Base-by-base conservation (phyloP, 805 yeast species). In the Ogataea populi-albae region DNA sequence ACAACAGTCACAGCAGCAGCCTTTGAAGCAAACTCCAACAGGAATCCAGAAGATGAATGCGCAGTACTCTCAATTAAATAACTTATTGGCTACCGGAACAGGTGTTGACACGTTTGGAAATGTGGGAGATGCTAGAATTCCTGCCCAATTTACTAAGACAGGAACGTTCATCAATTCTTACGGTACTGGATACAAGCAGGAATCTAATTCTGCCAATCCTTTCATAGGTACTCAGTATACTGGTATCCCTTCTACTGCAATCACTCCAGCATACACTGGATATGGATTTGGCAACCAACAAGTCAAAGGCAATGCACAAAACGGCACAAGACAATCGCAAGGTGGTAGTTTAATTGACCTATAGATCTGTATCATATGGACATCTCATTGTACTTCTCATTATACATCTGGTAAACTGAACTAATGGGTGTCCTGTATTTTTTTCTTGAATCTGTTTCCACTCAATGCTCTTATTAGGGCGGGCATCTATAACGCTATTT, bases 101-200 rank as follows among this genome's bases (percentile, higher is more conserved):
- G 97, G 96, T 21, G 69, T 87, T 38, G 98, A 89, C 64, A 89
- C 97, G 0, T 93, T 86, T 60, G 95, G 95, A 57, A 87, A 86
- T 61, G 79, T 83, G 12, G 95, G 95, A 36, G 81, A 77, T 15
- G 60, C 78, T 6, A 79, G 96, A 65, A 75, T 91, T 37, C 96
- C 98, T 3, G 94, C 95, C 30, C 97, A 91, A 55, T 91, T 85
- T 58, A 91, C 97, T 1, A 77, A 75, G 47, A 79, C 93, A 2
- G 79, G 81, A 4, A 80, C 77, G 12, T 88, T 89, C 57, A 73
- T 91, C 50, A 87, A 85, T 61, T 85, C 96, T 17, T 81, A 85
- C 43, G 97, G 96, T 51, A 85, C 91, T 5, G 96, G 95, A 22
- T 75, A 67, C 52, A 77, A 66, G 49, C 82, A 77, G 48, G 67